Evolutionary conservation across 192 early-diverging fungal species (phyloP), one percentile per base, ranked within the genome.

Genomic region (Backusella westeae): DNA sequence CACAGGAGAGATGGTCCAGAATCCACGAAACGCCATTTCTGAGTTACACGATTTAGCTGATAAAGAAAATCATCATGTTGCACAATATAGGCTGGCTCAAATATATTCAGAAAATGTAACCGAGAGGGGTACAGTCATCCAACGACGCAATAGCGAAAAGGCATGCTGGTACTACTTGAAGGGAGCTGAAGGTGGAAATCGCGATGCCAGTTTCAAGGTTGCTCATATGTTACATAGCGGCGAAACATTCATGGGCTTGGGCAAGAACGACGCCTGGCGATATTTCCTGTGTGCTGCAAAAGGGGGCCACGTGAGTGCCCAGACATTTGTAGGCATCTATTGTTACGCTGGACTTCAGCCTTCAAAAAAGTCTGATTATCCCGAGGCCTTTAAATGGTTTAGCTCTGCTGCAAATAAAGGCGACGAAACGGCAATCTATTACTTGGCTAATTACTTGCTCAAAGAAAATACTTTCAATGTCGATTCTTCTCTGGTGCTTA

Each of bases 391-490:
- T 42, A 23, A 70, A 23, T 42, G n/a, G n/a, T 70, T 70, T 23
- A 70, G 23, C 39, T 15, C 1, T 2, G 69, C 69, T 2, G 69
- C 69, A 70, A 44, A 44, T 3, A 39, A 44, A 15, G 36, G 36
- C 2, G 69, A 70, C 15, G 21, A 35, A 26, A 39, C 36, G 0
- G 69, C 69, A 0, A 42, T 42, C 12, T 23, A 26, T 6, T 70
- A 70, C 23, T 42, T 70, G 39, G 69, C 69, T 26, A 21, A 70
- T 29, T 70, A 41, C 23, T 39, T 70, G 19, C 38, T 70, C 21
- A 36, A 70, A 8, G 35, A 38, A 15, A 15, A 32, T 3, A 0
- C 12, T 12, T 42, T 15, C 17, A 12, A 15, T 26, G 69, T 70
- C 4, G 39, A 44, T 70, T 2, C 35, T 6, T 1, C 10, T 34